Base-by-base conservation (phyloP, 768 basidiomycete genomes). In the Ramaria sp. region DNA sequence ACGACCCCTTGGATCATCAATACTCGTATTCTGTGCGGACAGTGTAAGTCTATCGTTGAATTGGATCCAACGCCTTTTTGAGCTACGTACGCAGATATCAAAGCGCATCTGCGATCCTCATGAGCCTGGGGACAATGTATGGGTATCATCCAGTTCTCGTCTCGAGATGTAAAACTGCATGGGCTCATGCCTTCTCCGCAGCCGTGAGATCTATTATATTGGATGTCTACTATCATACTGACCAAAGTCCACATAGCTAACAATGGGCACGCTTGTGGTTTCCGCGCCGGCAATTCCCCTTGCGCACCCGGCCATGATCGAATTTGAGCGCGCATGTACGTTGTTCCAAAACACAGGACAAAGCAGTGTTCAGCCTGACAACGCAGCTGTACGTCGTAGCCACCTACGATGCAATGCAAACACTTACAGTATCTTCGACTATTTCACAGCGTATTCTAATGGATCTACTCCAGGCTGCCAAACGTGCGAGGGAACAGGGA, bases 291-390 rank as follows among this genome's bases (percentile, higher is more conserved):
- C 55, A 30, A 57, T 57, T 11, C 55, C 55, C n/a, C 55, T 57
- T 17, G 55, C 55, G 24, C 55, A 50, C 33, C 55, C 55, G 19
- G 55, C 55, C 46, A 57, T 57, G 55, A 47, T 48, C 37, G 55
- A 57, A 49, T 57, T 57, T 20, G 55, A 57, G 30, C 45, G 48
- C 20, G 55, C 55, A 37, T 57, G 55, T 39, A 47, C 47, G 33
- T 37, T 57, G 10, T 57, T 57, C 22, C 45, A 38, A 31, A 57
- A 57, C 24, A 57, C 55, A 6, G 34, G 31, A 73, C 22, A 80
- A 87, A 68, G 84, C 83, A 10, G 70, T 4, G 78, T 83, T 11
- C 84, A 86, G 64, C 70, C 88, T 19, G 79, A 83, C 55, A 86
- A 71, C 61, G 73, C 78, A 41, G 83, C 84, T 49, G 87, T 88